Base-by-base conservation (phyloP, 306 rosid genomes). In the Castanospermum australe region DNA sequence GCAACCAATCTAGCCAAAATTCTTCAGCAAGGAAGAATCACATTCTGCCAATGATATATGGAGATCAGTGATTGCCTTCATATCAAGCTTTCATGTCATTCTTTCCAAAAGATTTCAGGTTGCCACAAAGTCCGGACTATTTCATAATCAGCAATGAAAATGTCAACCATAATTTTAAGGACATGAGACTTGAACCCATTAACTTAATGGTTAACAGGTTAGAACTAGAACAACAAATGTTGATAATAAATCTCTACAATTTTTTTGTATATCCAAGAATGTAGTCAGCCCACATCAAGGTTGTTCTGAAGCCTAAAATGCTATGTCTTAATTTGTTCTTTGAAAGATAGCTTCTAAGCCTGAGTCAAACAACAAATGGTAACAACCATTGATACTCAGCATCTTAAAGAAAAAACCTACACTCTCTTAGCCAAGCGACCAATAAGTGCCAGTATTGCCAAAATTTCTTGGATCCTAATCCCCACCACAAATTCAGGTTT, bases 61-160 rank as follows among this genome's bases (percentile, higher is more conserved):
- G 24, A 18, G 22, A 69, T 55, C 14, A 25, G 22, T 47, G 56
- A 47, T 15, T 45, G 24, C 25, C 12, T 38, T 50, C 71, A 51
- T 30, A 25, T 22, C 48, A 5, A 71, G 17, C 48, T 25, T 50
- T 50, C 18, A 17, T 30, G 30, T 38, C 44, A 79, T 57, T 50
- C 41, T 28, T 44, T 67, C 15, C 39, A 32, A 22, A 30, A 45
- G 62, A 70, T 44, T 15, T 45, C 57, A 79, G 62, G 56, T 71
- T 70, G 13, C 63, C 54, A 70, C 55, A 12, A 69, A 69, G 24
- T 36, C 56, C 56, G 25, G 20, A 72, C 21, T 51, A 45, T 48
- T 48, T n/a, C 66, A 36, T 79, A 48, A 79, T 35, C 47, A 42
- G 69, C 44, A 67, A 45, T 61, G 56, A 61, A 61, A 70, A 59